Evolutionary conservation across 345 rosid species (phyloP).

Genomic region (Punica granatum): DNA sequence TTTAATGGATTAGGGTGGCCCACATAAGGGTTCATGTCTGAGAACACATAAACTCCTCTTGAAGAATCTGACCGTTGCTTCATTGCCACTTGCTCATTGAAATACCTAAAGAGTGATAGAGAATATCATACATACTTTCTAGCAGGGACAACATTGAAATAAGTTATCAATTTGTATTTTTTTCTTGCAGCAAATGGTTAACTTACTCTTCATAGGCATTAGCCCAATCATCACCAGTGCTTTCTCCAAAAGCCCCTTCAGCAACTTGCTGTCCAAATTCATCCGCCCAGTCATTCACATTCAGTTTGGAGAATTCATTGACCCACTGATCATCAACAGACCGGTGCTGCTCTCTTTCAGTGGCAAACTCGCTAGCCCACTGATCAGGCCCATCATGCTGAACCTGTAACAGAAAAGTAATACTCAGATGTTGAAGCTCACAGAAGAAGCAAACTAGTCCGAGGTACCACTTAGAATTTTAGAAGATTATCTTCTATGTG

Average conservation of each 20-base stretch:
- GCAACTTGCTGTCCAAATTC: constrained; percentile 72
- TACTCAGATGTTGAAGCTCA: constrained; percentile 5
- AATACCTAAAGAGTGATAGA: constrained; percentile 34
- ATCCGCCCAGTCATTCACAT: constrained; percentile 88
- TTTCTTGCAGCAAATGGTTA: background rate
- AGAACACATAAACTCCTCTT: constrained; percentile 89
- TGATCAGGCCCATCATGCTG: constrained; percentile 53
- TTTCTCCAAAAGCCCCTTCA: constrained; percentile 59
- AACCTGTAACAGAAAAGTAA: constrained; percentile 26
- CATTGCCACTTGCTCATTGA: constrained; percentile 59
- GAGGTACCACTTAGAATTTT: background rate
- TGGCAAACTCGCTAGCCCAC: constrained; percentile 81
- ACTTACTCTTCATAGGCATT: constrained; percentile 94
- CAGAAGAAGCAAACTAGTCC: constrained; percentile 9
- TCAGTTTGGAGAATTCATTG: constrained; percentile 89
- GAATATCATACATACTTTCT: background rate
- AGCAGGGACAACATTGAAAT: background rate
- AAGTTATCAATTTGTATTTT: background rate
- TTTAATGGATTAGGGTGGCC: constrained; percentile 95
- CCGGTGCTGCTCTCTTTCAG: constrained; percentile 47
- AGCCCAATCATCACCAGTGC: constrained; percentile 75
- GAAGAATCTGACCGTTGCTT: constrained; percentile 56
- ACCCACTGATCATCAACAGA: constrained; percentile 80
- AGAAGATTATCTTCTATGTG: background rate
- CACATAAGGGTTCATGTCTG: constrained; percentile 98